Evolutionary conservation across 768 basidiomycete genomes (phyloP), one percentile per base, ranked within the genome.

Genomic region (Russula abietina): DNA sequence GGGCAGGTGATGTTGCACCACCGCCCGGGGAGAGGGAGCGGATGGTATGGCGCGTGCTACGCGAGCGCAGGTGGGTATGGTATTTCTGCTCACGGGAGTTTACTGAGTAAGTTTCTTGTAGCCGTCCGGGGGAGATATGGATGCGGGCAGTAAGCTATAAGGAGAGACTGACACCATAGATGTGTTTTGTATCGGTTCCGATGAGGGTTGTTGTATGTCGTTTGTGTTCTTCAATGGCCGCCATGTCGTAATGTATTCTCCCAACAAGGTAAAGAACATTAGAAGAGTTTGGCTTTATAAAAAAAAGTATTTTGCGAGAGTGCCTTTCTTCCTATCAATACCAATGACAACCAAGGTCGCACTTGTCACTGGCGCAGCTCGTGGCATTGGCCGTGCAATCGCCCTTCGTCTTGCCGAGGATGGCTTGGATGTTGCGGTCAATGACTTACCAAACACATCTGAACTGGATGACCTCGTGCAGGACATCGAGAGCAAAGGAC

Each of bases 61-160:
- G 91, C 55, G 91, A 89, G 73, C 84, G 81, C 74, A 92, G 89
- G 89, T 84, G n/a, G 17, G 78, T 74, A 36, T 39, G 6, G 43
- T 39, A 26, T 50, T 46, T 38, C 46, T 53, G 61, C 59, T 12
- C 22, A 46, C n/a, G 60, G 53, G 46, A n/a, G 14, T 45, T 30
- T 28, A 46, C 60, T 68, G 55, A 62, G 12, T 12, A 52, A 5
- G 39, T 39, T 30, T 43, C 38, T 59, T 32, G 43, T 66, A 89
- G 88, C 69, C 86, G 86, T 16, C 88, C 88, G 12, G 84, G 85
- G 9, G 86, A 88, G 73, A 85, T 88, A 51, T 88, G 84, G 84
- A 81, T 88, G 60, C 74, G 83, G 55, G 79, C 85, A 17, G 86
- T 91, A 49, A 77, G 80, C n/a, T 74, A 78, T 59, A 87, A 87